Percentiles rank a stretch among this genome's conserved stretches.
Evolutionary conservation across 2,329 filamentous ascomycete genomes (phyloP).

Genomic region (Colletotrichum theobromicola): DNA sequence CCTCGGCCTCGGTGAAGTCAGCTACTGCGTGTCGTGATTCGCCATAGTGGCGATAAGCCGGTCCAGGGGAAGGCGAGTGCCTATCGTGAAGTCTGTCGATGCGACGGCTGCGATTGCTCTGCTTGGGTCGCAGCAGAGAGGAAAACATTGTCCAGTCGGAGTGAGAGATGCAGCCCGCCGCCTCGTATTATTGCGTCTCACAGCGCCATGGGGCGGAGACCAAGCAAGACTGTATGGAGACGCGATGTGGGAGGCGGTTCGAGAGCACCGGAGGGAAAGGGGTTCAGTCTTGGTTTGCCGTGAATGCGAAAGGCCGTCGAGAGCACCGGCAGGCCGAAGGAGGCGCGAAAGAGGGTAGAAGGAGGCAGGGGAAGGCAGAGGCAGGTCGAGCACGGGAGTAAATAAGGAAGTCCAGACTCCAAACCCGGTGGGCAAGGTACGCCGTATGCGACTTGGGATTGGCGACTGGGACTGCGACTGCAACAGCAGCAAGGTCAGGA

Average conservation of each 20-base stretch:
- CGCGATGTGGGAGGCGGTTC: background rate
- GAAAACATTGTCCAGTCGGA: slow-evolving; percentile 23
- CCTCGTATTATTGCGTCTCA: slow-evolving; percentile 13
- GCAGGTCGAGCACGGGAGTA: background rate
- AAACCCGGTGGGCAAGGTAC: background rate
- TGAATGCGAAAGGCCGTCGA: background rate
- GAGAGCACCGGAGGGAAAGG: background rate
- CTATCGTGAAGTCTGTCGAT: slow-evolving; percentile 12
- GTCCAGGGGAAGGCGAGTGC: slow-evolving; percentile 20
- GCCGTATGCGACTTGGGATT: background rate
- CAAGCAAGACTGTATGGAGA: background rate
- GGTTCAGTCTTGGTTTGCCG: background rate
- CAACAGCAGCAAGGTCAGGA: background rate
- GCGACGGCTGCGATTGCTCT: slow-evolving; percentile 19
- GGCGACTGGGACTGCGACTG: background rate
- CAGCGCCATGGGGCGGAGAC: slow-evolving; percentile 10
- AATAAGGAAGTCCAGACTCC: slow-evolving; percentile 1
- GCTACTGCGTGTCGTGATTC: slow-evolving; percentile 59
- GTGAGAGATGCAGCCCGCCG: slow-evolving; percentile 16
- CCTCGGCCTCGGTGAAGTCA: slow-evolving; percentile 69
- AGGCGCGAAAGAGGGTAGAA: background rate
- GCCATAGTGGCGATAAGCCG: slow-evolving; percentile 35
- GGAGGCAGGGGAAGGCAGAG: background rate
- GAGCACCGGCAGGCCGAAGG: background rate
- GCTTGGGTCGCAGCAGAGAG: slow-evolving; percentile 23